Evolutionary conservation across 345 rosid species (phyloP).

Genomic region (Populus alba): DNA sequence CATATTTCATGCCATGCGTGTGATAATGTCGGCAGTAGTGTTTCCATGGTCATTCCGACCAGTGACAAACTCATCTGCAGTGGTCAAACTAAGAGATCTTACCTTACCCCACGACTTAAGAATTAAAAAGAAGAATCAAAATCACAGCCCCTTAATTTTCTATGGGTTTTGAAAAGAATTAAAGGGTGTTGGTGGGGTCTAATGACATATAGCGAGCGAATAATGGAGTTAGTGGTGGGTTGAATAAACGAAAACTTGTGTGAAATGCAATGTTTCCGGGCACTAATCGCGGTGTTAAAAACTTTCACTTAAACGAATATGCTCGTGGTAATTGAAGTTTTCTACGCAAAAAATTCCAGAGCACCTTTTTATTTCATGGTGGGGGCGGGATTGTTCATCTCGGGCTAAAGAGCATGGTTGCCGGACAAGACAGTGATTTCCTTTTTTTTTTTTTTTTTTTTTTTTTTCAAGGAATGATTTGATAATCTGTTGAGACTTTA

Average conservation of each 20-base stretch:
- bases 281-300: background rate
- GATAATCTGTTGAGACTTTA: background rate
- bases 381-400: background rate
- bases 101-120: too few species aligned
- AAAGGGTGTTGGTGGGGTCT: background rate
- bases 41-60: too few species aligned
- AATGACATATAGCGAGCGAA: background rate
- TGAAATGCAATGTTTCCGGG: background rate
- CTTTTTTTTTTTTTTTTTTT: too few species aligned
- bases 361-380: background rate
- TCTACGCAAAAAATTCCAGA: background rate
- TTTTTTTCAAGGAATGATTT: background rate
- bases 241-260: background rate
- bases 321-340: background rate
- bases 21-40: too few species aligned
- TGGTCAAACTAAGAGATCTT: too few species aligned
- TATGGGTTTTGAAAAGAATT: background rate
- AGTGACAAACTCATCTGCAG: too few species aligned
- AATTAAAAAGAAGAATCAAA: too few species aligned
- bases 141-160: background rate
- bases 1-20: too few species aligned
- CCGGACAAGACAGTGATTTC: too few species aligned
- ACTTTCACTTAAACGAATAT: background rate
- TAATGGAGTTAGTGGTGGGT: background rate
- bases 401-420: background rate